Conservation (phyloP, 345 rosid species). For the Anacardium occidentale region DNA sequence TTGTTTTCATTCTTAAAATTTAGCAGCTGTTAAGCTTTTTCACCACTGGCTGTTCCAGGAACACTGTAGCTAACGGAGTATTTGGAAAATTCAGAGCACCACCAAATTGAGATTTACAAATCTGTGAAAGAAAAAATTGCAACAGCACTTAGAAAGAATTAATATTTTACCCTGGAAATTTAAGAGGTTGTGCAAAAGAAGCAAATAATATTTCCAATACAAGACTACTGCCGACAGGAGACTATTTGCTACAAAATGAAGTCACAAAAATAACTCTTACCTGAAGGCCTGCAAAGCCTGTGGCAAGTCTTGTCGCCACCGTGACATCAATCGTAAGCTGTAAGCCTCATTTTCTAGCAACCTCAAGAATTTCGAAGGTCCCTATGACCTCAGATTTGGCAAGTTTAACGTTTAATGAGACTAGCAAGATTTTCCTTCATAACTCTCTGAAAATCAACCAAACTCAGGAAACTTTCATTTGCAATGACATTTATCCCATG, state of each 20-base stretch:
- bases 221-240: background rate
- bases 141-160: background rate
- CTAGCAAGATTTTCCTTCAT: slow-evolving; percentile 53
- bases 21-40: too few relatives aligned
- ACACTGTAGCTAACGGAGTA: too few relatives aligned
- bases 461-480: slow-evolving; percentile 78
- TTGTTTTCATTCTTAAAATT: too few relatives aligned
- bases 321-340: slow-evolving; percentile 84
- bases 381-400: slow-evolving; percentile 76
- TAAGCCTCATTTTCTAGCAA: slow-evolving; percentile 57
- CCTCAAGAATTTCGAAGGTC: slow-evolving; percentile 67
- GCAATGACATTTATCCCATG: slow-evolving; percentile 79
- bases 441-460: slow-evolving; percentile 68
- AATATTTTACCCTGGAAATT: background rate
- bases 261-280: slow-evolving; percentile 28
- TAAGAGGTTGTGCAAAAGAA: background rate
- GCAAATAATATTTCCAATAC: background rate
- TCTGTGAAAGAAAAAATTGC: slow-evolving; percentile 32
- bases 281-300: slow-evolving; percentile 93
- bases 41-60: too few relatives aligned
- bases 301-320: slow-evolving; percentile 89
- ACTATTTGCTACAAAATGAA: slow-evolving; percentile 2
- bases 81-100: too few relatives aligned
- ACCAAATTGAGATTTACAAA: slow-evolving; percentile 49
- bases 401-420: slow-evolving; percentile 76